Base-by-base conservation (phyloP, 768 basidiomycete genomes). In the Tylopilus sp. region DNA sequence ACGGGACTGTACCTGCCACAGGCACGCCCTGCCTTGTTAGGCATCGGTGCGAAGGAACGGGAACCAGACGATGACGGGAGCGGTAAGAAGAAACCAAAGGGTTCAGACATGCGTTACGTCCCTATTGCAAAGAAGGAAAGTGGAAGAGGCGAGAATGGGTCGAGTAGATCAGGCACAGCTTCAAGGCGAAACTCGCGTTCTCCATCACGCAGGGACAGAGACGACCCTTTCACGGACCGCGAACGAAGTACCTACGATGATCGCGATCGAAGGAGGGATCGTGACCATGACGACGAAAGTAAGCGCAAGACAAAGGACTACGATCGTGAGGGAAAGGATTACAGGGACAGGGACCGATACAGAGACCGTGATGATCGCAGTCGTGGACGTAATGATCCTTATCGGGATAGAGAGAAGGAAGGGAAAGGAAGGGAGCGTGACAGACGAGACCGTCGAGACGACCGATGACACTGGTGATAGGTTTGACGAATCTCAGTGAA, bases 1-100 rank as follows among this genome's bases (percentile, higher is more conserved):
- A 77, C 82, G 3, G 83, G 92, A 60, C 87, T 94, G 2, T 94
- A 92, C 66, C 71, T 95, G 0, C 97, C 97, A 0, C 74, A 78
- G 50, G 75, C 89, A 3, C 80, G 97, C 16, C 94, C 96, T 0
- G 86, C 93, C 0, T 71, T 98, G 13, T 73, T 98, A 11, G 97
- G 96, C 0, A 87, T 99, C 26, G 95, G 97, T 3, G 97, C 97
- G 3, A 98, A 97, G 65, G 89, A 95, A 62, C 78, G 80, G 58
- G 85, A 88, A 62, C 76, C 80, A 1, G 77, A 81, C 6, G 87
- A 91, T 52, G 84, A 89, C 55, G 88, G 87, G 19, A 82, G 74
- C 61, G 76, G 67, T 67, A 82, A 76, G 72, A 79, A 75, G 63
- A 78, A 71, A 61, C 73, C 78, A 29, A 60, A 56, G 28, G 51